Evolutionary conservation across 176 grass and related monocot genomes (phyloP), one percentile per base, ranked within the genome.

Genomic region (Thalia dealbata): DNA sequence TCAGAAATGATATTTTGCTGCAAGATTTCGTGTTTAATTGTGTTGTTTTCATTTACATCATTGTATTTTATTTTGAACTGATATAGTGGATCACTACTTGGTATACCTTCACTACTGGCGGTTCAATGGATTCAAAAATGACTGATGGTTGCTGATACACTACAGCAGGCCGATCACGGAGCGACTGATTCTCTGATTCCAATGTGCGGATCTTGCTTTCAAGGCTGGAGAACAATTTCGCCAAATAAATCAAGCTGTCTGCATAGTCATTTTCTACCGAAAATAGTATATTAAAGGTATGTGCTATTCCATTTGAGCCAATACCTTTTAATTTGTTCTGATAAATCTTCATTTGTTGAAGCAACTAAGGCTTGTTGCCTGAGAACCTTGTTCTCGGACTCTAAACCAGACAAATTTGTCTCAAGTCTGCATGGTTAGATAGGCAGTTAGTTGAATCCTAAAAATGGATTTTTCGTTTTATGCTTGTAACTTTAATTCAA

Each of bases 331-430:
- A 75, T 55, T 61, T 75, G 41, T 45, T 75, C 73, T 63, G 42
- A 75, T 43, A 75, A 75, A 27, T 75, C 58, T 63, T 75, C 73
- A 63, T 75, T 75, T 75, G 38, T 21, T 63, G 73, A 75, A 45
- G 38, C 42, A 28, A 63, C 73, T 30, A 75, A 48, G 46, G 73
- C 41, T 62, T 75, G 73, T 29, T 75, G 56, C 41, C 73, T 61
- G 23, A 75, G 58, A n/a, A 75, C 73, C 16, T 92, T 80, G 71
- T 92, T 92, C 86, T 96, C 92, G 45, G 82, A 96, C 79, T 96
- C 86, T 79, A 92, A 56, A 76, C 64, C 85, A 18, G 84, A 88
- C 75, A 90, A 82, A 72, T 79, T 90, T 79, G 71, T 86, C 72
- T 96, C 89, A 72, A 88, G 80, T 73, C 89, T 96, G 84, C 64